A percentile compares a stretch with the other conserved stretches of the same genome.
Conservation (phyloP, 2,329 filamentous ascomycete species). For the Penicillium sp. region DNA sequence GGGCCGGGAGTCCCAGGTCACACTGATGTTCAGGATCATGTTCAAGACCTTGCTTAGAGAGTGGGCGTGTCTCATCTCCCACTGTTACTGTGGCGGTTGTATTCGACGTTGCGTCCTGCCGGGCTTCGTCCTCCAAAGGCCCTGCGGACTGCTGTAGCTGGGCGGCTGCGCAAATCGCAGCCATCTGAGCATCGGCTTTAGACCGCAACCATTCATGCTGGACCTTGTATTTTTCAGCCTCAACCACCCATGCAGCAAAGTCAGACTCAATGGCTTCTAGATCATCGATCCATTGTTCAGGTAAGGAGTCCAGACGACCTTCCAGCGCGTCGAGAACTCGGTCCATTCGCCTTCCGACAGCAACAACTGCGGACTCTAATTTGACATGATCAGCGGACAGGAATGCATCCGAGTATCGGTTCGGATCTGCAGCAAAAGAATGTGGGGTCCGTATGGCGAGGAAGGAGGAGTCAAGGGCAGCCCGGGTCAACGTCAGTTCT, state of each 20-base stretch:
- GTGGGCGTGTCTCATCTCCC: background rate
- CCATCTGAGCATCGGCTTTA: constrained; percentile 12
- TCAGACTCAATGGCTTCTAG: constrained; percentile 77
- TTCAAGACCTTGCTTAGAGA: background rate
- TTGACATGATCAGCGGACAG: constrained; percentile 51
- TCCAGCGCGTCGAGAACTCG: constrained; percentile 84
- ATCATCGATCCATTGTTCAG: constrained; percentile 80
- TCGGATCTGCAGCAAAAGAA: constrained; percentile 26
- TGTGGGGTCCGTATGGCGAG: constrained; percentile 27
- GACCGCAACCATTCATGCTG: constrained; percentile 57
- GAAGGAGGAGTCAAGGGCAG: constrained; percentile 37
- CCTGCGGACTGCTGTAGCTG: background rate
- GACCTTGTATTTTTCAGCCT: constrained; percentile 71
- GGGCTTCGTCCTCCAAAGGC: background rate
- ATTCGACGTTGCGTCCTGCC: background rate
- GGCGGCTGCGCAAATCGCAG: background rate
- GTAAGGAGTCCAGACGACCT: constrained; percentile 77
- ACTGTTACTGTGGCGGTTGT: background rate
- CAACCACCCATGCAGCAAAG: constrained; percentile 77
- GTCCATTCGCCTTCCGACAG: constrained; percentile 72
- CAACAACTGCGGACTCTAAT: constrained; percentile 67
- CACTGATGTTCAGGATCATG: background rate
- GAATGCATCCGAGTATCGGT: constrained; percentile 31
- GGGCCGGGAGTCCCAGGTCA: background rate
- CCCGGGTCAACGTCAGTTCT: constrained; percentile 54